Percentiles rank a stretch among this genome's conserved stretches.
phyloP scores from a whole-genome alignment of 129 eudicot species.

The Artemisia annua region DNA sequence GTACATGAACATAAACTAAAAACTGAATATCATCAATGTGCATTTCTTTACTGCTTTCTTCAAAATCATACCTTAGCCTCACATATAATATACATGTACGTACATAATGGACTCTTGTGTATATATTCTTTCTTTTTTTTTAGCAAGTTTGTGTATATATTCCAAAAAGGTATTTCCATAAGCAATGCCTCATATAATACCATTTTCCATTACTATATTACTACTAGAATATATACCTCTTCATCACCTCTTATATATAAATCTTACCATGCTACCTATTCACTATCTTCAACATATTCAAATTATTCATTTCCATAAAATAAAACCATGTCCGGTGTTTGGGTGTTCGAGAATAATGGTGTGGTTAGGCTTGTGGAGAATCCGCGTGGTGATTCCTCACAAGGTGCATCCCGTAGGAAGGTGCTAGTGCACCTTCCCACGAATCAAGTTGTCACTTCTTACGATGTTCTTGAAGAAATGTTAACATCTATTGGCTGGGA shows the following conservation, averaged over 20 bases:
- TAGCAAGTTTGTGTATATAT: neutral
- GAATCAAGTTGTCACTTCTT: conserved; percentile 39
- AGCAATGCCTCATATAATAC: neutral
- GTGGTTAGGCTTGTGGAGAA: conserved; percentile 73
- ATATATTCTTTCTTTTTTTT: neutral
- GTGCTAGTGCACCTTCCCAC: conserved; percentile 59
- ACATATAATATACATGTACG: neutral
- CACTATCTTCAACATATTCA: conserved; percentile 6
- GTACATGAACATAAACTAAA: no score
- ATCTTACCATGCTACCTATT: conserved; percentile 13
- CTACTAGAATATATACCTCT: conserved; percentile 26
- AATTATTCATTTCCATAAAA: neutral
- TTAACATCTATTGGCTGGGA: conserved; percentile 70
- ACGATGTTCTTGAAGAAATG: conserved; percentile 49
- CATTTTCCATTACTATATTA: conserved; percentile 19
- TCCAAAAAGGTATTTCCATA: neutral
- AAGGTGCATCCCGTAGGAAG: conserved; percentile 42
- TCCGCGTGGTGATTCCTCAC: conserved; percentile 45
- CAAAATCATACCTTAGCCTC: neutral
- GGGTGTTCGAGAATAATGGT: conserved; percentile 85
- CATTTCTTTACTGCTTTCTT: neutral
- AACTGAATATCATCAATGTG: neutral
- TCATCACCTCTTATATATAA: conserved; percentile 18
- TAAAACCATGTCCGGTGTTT: conserved; percentile 75
- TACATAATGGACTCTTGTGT: no score